Evolutionary conservation across 306 rosid genomes (phyloP).

Genomic region (Cucumis cinereus): DNA sequence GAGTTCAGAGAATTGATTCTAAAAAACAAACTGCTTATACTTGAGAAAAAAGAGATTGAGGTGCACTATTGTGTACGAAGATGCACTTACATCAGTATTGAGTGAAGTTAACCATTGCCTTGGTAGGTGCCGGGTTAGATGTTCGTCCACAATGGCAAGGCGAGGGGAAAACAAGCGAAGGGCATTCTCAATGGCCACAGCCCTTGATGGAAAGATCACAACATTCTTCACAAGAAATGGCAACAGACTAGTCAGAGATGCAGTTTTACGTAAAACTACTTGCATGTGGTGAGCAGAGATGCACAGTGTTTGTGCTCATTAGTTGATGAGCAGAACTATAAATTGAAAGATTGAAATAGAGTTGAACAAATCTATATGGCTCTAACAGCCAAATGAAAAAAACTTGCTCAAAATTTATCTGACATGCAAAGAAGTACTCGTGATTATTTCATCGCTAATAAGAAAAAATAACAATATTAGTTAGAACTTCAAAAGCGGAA

Average conservation of each 20-base stretch:
- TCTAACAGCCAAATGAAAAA: not conserved
- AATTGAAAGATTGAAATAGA: not conserved
- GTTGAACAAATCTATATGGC: not conserved
- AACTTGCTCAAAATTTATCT: not conserved
- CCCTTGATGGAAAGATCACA: conserved; percentile 89
- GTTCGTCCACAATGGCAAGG: conserved; percentile 93
- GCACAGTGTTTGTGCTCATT: not conserved
- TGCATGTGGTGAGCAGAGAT: not conserved
- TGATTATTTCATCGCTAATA: not conserved
- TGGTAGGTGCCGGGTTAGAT: conserved; percentile 78
- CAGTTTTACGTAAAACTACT: not conserved
- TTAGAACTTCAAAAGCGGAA: not conserved
- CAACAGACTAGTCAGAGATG: conserved; percentile 23
- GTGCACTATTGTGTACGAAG: not conserved
- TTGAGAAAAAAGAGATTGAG: not conserved
- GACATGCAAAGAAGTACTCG: not conserved
- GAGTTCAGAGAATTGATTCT: not conserved
- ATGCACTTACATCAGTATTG: conserved; percentile 47
- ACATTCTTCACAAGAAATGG: conserved; percentile 56
- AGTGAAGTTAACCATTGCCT: conserved; percentile 74
- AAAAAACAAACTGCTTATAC: not conserved
- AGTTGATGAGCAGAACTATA: not conserved
- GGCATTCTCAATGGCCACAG: conserved; percentile 84
- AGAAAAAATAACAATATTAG: not conserved
- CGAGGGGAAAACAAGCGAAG: conserved; percentile 84